A percentile compares a stretch with the other conserved stretches of the same genome.
These are phyloP conservation scores for Hypoxylon sp. DNA, from an alignment of 2,329 filamentous ascomycete species.

Conservation along the genomic window DNA sequence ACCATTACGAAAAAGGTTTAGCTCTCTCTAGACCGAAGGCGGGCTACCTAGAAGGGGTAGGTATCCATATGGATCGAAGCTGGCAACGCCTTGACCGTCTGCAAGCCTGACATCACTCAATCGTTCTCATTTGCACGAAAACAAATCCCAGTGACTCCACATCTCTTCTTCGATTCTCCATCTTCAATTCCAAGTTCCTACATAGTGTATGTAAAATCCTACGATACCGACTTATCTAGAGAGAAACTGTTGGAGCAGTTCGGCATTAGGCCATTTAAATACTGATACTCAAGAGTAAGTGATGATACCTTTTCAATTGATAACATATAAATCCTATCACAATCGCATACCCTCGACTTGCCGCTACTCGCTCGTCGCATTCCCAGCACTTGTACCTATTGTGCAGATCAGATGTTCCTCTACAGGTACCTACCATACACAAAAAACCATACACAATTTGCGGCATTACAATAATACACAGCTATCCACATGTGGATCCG, in stretches of 20 bases:
- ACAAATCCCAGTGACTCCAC: conserved; percentile 41
- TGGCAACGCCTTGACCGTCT: conserved; percentile 35
- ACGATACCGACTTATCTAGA: conserved; percentile 29
- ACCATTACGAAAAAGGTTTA: conserved; percentile 36
- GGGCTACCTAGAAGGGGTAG: conserved; percentile 14
- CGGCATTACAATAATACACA: conserved; percentile 47
- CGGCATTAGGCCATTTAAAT: not conserved
- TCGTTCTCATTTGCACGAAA: conserved; percentile 38
- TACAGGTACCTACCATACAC: no score
- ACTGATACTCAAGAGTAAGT: conserved; percentile 23
- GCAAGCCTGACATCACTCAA: conserved; percentile 45
- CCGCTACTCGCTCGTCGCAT: conserved; percentile 44
- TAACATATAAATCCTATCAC: not conserved
- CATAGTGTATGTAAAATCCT: conserved; percentile 26
- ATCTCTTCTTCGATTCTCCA: conserved; percentile 36
- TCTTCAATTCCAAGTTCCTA: conserved; percentile 40
- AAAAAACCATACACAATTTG: conserved; percentile 48
- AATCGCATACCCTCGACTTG: conserved; percentile 32
- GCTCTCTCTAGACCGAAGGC: conserved; percentile 21
- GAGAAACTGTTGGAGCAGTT: conserved; percentile 22
- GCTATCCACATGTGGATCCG: conserved; percentile 50
- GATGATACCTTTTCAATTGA: conserved; percentile 22
- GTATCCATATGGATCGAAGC: conserved; percentile 1
- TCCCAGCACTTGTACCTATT: conserved; percentile 38
- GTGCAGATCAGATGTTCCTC: conserved; percentile 45